A percentile compares a stretch with the other conserved stretches of the same genome.
These are phyloP conservation scores for Eremochloa ophiuroides DNA, from an alignment of 176 grass and related monocot species.

Conservation along the genomic window DNA sequence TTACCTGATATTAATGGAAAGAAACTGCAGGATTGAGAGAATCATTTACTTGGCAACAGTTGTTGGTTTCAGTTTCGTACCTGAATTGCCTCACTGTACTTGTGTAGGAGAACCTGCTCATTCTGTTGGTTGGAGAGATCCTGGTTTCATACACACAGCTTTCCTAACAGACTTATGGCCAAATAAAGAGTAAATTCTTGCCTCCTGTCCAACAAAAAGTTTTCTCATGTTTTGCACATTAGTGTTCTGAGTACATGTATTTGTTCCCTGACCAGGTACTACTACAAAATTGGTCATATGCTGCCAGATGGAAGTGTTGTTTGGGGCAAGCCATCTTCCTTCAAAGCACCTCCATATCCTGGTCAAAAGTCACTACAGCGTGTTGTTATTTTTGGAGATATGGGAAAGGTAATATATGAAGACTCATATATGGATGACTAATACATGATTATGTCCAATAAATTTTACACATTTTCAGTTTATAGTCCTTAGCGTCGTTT, in stretches of 20 bases:
- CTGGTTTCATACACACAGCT: conserved; percentile 87
- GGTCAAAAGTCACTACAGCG: conserved; percentile 78
- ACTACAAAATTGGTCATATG: conserved; percentile 68
- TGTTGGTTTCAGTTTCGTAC: background rate
- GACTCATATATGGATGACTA: background rate
- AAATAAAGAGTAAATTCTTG: conserved; percentile 57
- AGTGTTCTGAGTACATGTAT: background rate
- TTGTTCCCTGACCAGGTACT: conserved; percentile 42
- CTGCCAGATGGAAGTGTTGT: conserved; percentile 39
- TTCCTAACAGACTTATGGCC: conserved; percentile 74
- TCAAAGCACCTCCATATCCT: conserved; percentile 70
- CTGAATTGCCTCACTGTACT: background rate
- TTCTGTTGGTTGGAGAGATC: conserved; percentile 93
- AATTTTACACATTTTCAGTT: background rate
- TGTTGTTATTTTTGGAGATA: conserved; percentile 85
- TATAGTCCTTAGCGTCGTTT: background rate
- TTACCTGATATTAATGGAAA: background rate
- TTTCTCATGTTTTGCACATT: background rate
- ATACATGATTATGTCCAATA: background rate
- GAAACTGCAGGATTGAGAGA: background rate
- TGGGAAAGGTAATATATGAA: conserved; percentile 72
- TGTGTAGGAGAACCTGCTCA: conserved; percentile 70
- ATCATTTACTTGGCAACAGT: background rate
- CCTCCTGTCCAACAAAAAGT: background rate
- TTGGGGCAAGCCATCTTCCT: conserved; percentile 72